Percentiles rank a stretch among this genome's conserved stretches.
Conservation (phyloP, 495 filamentous ascomycete genomes). For the Stereocaulon alpinum region DNA sequence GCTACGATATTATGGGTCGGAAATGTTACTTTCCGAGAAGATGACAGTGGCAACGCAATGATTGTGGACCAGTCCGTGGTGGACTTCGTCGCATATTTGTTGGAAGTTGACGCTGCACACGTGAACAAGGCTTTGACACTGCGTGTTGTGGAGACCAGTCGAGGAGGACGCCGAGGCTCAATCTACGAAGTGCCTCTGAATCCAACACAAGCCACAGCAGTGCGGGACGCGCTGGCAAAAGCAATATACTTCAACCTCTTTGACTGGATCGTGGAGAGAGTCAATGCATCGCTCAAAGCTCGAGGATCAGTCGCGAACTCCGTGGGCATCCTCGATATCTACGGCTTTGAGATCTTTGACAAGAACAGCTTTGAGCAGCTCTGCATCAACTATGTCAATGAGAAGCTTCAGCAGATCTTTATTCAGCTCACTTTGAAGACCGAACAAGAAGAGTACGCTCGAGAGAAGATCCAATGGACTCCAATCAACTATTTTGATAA, state of each 20-base stretch:
- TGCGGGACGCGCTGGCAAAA: constrained; percentile 86
- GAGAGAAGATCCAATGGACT: constrained; percentile 96
- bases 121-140: constrained; percentile 84
- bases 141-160: constrained; percentile 79
- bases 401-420: constrained; percentile 99
- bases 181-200: constrained; percentile 92
- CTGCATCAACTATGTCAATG: constrained; percentile 99
- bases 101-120: constrained; percentile 73
- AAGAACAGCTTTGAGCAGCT: constrained; percentile 99
- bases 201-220: constrained; percentile 78
- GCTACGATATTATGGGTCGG: constrained; percentile 90
- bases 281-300: constrained; percentile 81
- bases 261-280: constrained; percentile 93
- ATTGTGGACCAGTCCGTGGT: constrained; percentile 82
- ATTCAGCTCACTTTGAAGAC: constrained; percentile 95
- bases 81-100: constrained; percentile 85
- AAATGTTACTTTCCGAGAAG: constrained; percentile 80
- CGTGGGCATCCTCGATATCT: constrained; percentile 98
- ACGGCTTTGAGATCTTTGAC: constrained; percentile 99
- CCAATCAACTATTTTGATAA: constrained; percentile 99
- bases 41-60: constrained; percentile 76
- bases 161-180: constrained; percentile 66
- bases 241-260: constrained; percentile 97
- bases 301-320: constrained; percentile 65
- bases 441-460: constrained; percentile 95